Base-by-base conservation (phyloP, 768 basidiomycete genomes). In the Clathrus columnatus region DNA sequence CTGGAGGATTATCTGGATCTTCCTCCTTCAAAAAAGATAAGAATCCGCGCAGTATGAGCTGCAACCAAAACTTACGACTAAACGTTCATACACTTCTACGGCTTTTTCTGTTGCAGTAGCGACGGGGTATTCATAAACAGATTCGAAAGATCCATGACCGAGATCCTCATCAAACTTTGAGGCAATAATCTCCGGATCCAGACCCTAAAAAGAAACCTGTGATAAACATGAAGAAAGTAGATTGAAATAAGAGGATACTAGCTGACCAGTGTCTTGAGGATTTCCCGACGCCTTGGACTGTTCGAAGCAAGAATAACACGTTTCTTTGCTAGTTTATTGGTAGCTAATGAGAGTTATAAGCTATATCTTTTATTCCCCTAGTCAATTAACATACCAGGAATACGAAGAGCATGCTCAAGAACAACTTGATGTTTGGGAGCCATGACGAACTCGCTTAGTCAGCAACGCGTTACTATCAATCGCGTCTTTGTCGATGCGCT, bases 161-260 rank as follows among this genome's bases (percentile, higher is more conserved):
- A 97, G 72, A 63, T 93, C 73, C 67, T 98, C 95, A 44, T 79
- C 76, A 60, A 98, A 97, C 7, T 74, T 80, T 7, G 87, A 89
- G 0, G 87, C 83, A 1, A 89, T 69, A 57, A 88, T 73, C 64
- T 87, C 84, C 2, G 85, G 86, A 21, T 72, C 69, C 30, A 90
- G 69, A 14, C 84, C 85, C 81, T 82, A 58, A 26, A 21, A 17
- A 11, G 11, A 14, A 17, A 44, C 10, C 7, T 29, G 45, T 24
- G 28, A 45, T 47, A 27, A 47, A 36, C 36, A 36, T 29, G 20
- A 51, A 29, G 29, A 23, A 32, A 42, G 23, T 21, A 7, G 6
- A 17, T 28, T 20, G 20, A 43, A 17, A 7, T 11, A 4, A 21
- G 10, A 21, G 8, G 20, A 30, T 24, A 17, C 10, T 30, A 36